Conservation (phyloP, 345 rosid genomes). For the Reutealis trisperma region DNA sequence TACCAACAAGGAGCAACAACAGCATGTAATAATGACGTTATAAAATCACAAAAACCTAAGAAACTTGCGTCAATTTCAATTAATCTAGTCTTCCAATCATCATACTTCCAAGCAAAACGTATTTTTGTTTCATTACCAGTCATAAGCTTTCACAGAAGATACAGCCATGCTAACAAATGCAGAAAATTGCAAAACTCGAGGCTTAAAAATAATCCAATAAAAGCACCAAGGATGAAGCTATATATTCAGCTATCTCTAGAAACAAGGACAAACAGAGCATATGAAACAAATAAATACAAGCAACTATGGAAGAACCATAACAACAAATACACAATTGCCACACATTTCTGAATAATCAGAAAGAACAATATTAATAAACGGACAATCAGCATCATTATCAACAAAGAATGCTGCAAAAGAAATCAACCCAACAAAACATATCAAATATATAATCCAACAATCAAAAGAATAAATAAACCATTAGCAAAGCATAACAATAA, state of each 20-base stretch:
- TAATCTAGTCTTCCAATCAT: too few relatives aligned
- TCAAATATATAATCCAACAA: neutral
- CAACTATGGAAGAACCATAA: too few relatives aligned
- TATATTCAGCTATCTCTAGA: too few relatives aligned
- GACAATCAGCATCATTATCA: neutral
- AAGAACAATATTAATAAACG: too few relatives aligned
- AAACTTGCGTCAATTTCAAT: neutral
- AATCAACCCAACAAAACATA: neutral
- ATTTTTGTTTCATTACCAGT: too few relatives aligned
- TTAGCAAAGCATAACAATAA: neutral
- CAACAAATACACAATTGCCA: neutral
- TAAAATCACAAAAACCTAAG: neutral
- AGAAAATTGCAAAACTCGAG: neutral
- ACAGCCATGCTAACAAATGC: neutral
- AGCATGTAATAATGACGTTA: neutral
- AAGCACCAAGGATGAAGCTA: too few relatives aligned
- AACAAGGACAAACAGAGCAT: neutral
- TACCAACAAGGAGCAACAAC: neutral
- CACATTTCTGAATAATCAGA: neutral
- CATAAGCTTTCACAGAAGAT: neutral
- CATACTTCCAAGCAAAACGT: too few relatives aligned
- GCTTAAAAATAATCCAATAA: too few relatives aligned
- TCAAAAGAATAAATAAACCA: neutral
- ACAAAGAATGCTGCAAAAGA: neutral
- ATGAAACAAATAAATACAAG: neutral